Conservation (phyloP, 768 basidiomycete species). For the Naganishia vaughanmartiniae region DNA sequence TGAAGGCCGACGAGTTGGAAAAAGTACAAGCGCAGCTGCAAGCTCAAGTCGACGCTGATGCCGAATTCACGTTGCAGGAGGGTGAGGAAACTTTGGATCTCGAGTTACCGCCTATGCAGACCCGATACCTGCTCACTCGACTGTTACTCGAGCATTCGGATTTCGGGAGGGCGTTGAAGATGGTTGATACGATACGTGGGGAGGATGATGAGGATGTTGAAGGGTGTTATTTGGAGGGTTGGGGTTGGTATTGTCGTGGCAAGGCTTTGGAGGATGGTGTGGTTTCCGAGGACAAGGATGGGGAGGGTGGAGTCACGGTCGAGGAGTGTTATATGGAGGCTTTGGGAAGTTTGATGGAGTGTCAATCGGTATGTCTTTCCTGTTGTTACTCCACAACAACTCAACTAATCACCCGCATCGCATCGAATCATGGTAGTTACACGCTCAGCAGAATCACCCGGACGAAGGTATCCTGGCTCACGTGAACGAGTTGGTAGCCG, state of each 20-base stretch:
- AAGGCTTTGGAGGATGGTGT: slow-evolving; percentile 56
- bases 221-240: slow-evolving; percentile 91
- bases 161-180: slow-evolving; percentile 68
- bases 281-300: slow-evolving; percentile 57
- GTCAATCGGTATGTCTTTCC: slow-evolving; percentile 63
- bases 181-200: slow-evolving; percentile 74
- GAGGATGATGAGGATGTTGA: slow-evolving; percentile 82
- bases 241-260: slow-evolving; percentile 73
- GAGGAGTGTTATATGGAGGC: slow-evolving; percentile 68
- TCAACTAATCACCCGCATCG: too few species aligned
- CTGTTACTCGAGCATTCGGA: slow-evolving; percentile 73
- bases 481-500: slow-evolving; percentile 66
- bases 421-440: too few species aligned
- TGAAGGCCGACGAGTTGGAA: slow-evolving; percentile 7
- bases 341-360: slow-evolving; percentile 77
- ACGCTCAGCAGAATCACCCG: slow-evolving; percentile 67
- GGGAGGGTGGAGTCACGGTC: slow-evolving; percentile 66
- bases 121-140: slow-evolving; percentile 71
- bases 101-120: slow-evolving; percentile 68
- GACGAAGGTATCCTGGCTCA: slow-evolving; percentile 76
- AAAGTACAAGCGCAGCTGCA: neutral
- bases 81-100: neutral
- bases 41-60: neutral
- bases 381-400: neutral
- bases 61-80: neutral